These are phyloP conservation scores for Ogataea haglerorum DNA, from an alignment of 805 yeast species.

Conservation along the genomic window DNA sequence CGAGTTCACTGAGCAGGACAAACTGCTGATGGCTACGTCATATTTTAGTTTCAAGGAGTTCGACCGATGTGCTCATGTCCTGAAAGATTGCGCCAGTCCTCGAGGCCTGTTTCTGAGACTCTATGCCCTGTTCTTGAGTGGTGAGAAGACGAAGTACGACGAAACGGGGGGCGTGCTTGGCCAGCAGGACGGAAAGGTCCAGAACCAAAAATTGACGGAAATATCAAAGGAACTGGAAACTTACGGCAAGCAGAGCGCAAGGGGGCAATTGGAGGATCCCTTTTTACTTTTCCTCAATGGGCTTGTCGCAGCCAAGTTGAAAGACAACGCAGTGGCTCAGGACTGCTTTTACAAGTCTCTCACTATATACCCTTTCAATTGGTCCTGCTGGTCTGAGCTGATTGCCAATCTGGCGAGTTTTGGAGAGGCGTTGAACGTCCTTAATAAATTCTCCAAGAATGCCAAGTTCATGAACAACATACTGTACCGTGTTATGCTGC, in stretches of 20 bases:
- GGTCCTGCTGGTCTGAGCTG: conserved; percentile 92
- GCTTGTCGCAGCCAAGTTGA: conserved; percentile 57
- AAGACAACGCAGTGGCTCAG: conserved; percentile 59
- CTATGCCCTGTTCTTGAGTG: conserved; percentile 68
- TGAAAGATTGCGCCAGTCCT: conserved; percentile 50
- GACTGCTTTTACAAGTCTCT: conserved; percentile 58
- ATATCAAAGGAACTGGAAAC: conserved; percentile 43
- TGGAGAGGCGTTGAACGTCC: conserved; percentile 51
- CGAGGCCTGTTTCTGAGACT: conserved; percentile 58
- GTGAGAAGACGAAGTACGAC: conserved; percentile 73
- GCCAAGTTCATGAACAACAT: conserved; percentile 31
- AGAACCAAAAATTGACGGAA: conserved; percentile 28
- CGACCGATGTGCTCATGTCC: conserved; percentile 63
- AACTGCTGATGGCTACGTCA: conserved; percentile 59
- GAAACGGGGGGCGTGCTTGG: conserved; percentile 65
- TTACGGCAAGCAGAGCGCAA: conserved; percentile 19
- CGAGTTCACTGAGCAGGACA: conserved; percentile 38
- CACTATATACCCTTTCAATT: conserved; percentile 72
- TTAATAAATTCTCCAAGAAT: conserved; percentile 37
- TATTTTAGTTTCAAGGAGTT: conserved; percentile 84
- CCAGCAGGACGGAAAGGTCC: conserved; percentile 34
- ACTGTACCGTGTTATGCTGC: conserved; percentile 30
- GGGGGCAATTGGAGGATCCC: conserved; percentile 39
- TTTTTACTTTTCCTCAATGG: conserved; percentile 74
- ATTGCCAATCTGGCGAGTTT: conserved; percentile 55